phyloP scores from a whole-genome alignment of 345 rosid species.

The Trapa bicornis region DNA sequence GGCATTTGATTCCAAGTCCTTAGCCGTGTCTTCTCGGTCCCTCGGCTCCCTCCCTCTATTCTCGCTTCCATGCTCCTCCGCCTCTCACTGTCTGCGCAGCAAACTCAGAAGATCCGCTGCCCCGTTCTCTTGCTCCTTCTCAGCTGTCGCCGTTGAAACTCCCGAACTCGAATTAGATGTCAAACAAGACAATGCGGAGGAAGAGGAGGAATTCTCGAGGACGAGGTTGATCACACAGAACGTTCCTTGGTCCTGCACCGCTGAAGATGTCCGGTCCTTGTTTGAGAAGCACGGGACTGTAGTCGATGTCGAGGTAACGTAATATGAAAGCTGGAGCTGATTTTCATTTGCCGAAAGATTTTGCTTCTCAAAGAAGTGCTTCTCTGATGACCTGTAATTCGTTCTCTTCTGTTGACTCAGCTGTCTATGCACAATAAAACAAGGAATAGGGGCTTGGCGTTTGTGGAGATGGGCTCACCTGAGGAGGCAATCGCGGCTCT shows the following conservation, averaged over 20 bases:
- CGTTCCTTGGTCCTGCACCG: conserved; percentile 61
- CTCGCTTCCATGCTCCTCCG: not conserved
- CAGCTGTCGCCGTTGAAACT: not conserved
- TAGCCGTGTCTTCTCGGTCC: not conserved
- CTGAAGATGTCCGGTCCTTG: conserved; percentile 70
- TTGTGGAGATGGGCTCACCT: conserved; percentile 64
- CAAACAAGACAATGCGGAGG: conserved; percentile 5
- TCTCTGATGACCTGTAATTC: not conserved
- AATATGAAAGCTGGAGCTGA: not conserved
- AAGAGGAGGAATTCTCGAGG: conserved; percentile 33
- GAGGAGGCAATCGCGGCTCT: conserved; percentile 64
- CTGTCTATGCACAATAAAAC: conserved; percentile 66
- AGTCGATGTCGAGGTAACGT: conserved; percentile 57
- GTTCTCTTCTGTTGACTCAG: conserved; percentile 20
- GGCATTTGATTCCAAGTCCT: not conserved
- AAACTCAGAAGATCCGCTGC: not conserved
- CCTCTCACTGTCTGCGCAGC: not conserved
- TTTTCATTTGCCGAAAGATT: not conserved
- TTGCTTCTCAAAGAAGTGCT: not conserved
- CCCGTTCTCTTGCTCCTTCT: conserved; percentile 2
- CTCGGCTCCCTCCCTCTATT: not conserved
- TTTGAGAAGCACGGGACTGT: conserved; percentile 61
- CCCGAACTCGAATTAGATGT: conserved; percentile 8
- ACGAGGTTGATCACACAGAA: conserved; percentile 60
- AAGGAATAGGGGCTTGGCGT: conserved; percentile 65